Conservation (phyloP, 2,329 filamentous ascomycete genomes). For the Periconia sp. region DNA sequence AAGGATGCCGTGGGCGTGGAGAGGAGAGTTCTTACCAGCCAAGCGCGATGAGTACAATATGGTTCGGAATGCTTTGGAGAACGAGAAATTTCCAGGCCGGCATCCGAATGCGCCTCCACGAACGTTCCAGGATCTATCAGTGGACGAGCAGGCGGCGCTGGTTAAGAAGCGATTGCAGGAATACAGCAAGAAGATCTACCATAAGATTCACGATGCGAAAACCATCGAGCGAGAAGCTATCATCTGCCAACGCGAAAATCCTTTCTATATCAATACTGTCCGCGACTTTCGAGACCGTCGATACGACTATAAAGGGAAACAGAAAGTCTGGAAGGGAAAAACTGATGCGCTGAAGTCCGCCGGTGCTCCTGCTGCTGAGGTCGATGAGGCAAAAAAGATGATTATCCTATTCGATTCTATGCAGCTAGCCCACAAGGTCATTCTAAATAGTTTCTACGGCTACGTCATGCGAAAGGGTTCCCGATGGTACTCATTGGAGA, state of each 20-base stretch:
- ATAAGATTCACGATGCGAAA: conserved; percentile 96
- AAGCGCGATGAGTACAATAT: conserved; percentile 99
- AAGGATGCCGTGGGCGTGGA: conserved; percentile 94
- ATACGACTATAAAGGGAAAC: conserved; percentile 98
- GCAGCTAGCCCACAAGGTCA: conserved; percentile 97
- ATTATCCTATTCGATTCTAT: conserved; percentile 94
- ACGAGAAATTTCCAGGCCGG: conserved; percentile 88
- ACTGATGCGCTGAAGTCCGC: conserved; percentile 83
- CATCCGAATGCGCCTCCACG: conserved; percentile 71
- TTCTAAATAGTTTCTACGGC: conserved; percentile 98
- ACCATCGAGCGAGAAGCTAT: conserved; percentile 95
- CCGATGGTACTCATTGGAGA: conserved; percentile 98
- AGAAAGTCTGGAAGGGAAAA: conserved; percentile 98
- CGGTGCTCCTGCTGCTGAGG: conserved; percentile 75
- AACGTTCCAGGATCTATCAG: conserved; percentile 78
- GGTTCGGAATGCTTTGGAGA: conserved; percentile 90
- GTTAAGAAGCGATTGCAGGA: conserved; percentile 87
- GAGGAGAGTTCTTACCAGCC: conserved; percentile 94
- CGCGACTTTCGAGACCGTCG: conserved; percentile 94
- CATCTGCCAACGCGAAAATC: conserved; percentile 97
- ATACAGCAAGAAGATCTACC: conserved; percentile 98
- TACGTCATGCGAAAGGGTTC: conserved; percentile 99
- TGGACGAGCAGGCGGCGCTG: conserved; percentile 81
- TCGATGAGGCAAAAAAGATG: conserved; percentile 99
- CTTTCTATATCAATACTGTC: conserved; percentile 97